Conservation (phyloP, 371 early-diverging fungal species). For the Enterocytospora artemiae region DNA sequence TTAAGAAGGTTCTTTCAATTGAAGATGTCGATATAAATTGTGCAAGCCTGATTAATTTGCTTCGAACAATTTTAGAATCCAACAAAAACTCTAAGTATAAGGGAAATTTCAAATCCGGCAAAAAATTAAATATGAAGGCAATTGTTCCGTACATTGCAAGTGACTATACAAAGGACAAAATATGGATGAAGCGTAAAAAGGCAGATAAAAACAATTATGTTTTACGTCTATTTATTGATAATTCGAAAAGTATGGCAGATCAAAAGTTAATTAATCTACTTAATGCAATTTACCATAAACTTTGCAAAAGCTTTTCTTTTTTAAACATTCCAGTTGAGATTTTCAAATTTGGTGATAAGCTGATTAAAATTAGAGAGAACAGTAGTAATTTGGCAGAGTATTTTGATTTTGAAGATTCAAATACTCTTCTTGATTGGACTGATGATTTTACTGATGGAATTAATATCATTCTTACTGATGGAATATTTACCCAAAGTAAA, state of each 20-base stretch:
- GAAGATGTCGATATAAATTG: conserved; percentile 5
- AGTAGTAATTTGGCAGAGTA: background rate
- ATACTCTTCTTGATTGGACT: conserved; percentile 39
- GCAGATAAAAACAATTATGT: conserved; percentile 90
- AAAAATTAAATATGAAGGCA: conserved; percentile 96
- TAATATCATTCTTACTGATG: conserved; percentile 52
- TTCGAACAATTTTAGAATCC: conserved; percentile 84
- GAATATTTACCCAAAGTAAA: conserved; percentile 32
- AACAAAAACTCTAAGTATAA: conserved; percentile 84
- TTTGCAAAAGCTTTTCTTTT: conserved; percentile 33
- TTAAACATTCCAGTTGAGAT: conserved; percentile 52
- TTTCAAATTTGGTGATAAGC: conserved; percentile 43
- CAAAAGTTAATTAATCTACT: conserved; percentile 41
- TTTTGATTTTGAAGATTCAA: conserved; percentile 35
- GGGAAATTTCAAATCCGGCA: conserved; percentile 96
- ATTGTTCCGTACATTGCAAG: conserved; percentile 95
- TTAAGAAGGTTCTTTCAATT: background rate
- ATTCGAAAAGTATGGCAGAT: conserved; percentile 79
- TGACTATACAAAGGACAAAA: conserved; percentile 95
- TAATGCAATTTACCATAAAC: conserved; percentile 15
- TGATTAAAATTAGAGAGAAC: background rate
- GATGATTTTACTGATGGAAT: conserved; percentile 44
- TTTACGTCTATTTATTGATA: conserved; percentile 91
- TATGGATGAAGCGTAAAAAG: conserved; percentile 93
- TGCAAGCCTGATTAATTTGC: conserved; percentile 60